Conservation (phyloP, 2,329 filamentous ascomycete genomes). For the Penicillium capsulatum region DNA sequence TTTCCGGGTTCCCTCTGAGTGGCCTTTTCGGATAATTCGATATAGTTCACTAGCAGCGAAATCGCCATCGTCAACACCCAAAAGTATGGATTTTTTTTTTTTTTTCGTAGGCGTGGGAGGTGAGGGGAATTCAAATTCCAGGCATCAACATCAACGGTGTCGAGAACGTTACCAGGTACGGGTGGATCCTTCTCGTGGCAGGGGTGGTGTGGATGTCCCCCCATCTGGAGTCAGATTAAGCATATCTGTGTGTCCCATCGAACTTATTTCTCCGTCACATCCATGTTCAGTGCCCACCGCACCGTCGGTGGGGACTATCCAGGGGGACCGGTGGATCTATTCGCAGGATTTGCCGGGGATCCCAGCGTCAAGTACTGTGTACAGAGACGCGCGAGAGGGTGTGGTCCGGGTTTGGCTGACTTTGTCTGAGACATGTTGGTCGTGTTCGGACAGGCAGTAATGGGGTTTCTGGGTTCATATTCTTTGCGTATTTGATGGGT, state of each 20-base stretch:
- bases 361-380: slow-evolving; percentile 14
- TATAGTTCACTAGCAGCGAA: too few species aligned
- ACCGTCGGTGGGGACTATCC: slow-evolving; percentile 17
- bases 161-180: background rate
- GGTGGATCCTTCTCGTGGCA: slow-evolving; percentile 9
- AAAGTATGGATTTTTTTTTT: too few species aligned
- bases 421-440: background rate
- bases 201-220: slow-evolving; percentile 14
- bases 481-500: too few species aligned
- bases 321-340: slow-evolving; percentile 20
- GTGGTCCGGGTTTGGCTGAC: background rate
- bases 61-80: too few species aligned
- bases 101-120: too few species aligned
- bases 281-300: slow-evolving; percentile 27
- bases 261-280: slow-evolving; percentile 24
- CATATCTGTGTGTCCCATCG: slow-evolving; percentile 25
- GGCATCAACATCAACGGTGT: too few species aligned
- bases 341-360: slow-evolving; percentile 21
- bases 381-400: slow-evolving; percentile 7
- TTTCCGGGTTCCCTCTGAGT: too few species aligned
- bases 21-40: too few species aligned
- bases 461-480: too few species aligned
- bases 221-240: slow-evolving; percentile 27
- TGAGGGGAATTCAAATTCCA: too few species aligned
- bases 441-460: background rate